Evolutionary conservation across 2,329 filamentous ascomycete genomes (phyloP).

Genomic region (Exophiala alcalophila): DNA sequence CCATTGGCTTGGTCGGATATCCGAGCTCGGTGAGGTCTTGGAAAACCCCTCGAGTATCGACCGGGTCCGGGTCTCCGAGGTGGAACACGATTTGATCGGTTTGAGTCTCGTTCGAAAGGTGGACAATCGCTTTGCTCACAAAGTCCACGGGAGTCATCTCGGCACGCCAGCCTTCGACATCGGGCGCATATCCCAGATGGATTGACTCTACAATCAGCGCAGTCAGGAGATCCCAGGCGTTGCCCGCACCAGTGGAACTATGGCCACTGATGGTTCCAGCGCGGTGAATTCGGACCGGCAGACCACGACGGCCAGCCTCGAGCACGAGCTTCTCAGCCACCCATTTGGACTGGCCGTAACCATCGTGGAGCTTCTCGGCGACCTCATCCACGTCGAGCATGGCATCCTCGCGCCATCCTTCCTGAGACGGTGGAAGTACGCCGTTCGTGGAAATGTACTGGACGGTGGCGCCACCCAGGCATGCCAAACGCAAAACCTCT

Average conservation of each 20-base stretch:
- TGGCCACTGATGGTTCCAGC: conserved; percentile 77
- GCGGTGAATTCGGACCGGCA: conserved; percentile 69
- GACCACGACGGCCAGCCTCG: conserved; percentile 64
- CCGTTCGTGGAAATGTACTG: conserved; percentile 80
- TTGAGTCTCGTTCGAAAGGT: conserved; percentile 63
- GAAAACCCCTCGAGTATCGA: conserved; percentile 65
- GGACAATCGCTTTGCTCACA: conserved; percentile 69
- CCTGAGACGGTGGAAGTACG: conserved; percentile 66
- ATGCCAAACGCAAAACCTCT: conserved; percentile 70
- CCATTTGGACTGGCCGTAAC: conserved; percentile 80
- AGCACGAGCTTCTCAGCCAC: conserved; percentile 72
- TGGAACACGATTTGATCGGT: conserved; percentile 67
- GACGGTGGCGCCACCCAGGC: conserved; percentile 65
- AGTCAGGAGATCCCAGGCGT: conserved; percentile 74
- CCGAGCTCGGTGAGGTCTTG: conserved; percentile 63
- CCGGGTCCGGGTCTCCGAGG: conserved; percentile 68
- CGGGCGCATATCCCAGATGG: conserved; percentile 66
- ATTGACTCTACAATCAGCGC: conserved; percentile 75
- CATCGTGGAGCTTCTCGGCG: conserved; percentile 65
- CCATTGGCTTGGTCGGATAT: conserved; percentile 64
- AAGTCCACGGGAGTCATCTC: conserved; percentile 86
- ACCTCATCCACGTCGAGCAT: conserved; percentile 67
- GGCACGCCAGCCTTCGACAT: conserved; percentile 70
- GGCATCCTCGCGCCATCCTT: conserved; percentile 68
- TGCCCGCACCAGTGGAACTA: conserved; percentile 69